These are phyloP conservation scores for Salix udensis DNA, from an alignment of 345 rosid genomes.

Conservation along the genomic window DNA sequence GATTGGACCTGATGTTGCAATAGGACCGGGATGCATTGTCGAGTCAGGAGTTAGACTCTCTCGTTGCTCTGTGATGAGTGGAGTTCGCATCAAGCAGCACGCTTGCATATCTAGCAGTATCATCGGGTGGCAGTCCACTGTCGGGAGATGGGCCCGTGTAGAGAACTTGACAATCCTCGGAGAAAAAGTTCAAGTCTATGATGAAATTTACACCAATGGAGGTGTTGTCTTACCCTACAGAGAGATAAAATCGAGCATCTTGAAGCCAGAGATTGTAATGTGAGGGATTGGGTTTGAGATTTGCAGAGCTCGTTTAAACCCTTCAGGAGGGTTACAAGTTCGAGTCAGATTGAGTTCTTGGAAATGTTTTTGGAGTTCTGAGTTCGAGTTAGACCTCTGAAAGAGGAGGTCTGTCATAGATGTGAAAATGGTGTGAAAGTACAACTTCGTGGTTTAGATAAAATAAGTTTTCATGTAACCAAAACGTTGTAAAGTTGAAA, in stretches of 20 bases:
- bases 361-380: not conserved
- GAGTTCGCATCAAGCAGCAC: slow-evolving; percentile 89
- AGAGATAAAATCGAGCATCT: slow-evolving; percentile 90
- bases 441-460: not conserved
- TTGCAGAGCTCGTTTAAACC: slow-evolving; percentile 1
- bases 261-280: slow-evolving; percentile 99
- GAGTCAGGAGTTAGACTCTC: slow-evolving; percentile 97
- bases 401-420: not conserved
- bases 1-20: slow-evolving; percentile 94
- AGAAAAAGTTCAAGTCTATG: slow-evolving; percentile 91
- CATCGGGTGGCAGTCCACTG: slow-evolving; percentile 94
- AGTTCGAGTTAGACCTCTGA: not conserved
- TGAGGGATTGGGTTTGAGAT: slow-evolving; percentile 26
- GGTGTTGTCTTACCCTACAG: slow-evolving; percentile 97
- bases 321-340: not conserved
- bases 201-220: slow-evolving; percentile 94
- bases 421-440: slow-evolving; percentile 10
- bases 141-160: slow-evolving; percentile 94
- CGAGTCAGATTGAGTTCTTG: not conserved
- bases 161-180: slow-evolving; percentile 99
- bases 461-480: not conserved
- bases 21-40: slow-evolving; percentile 88
- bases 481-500: slow-evolving; percentile 2
- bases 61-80: slow-evolving; percentile 94
- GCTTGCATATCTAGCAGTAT: slow-evolving; percentile 94